Percentiles rank a stretch among this genome's conserved stretches.
Evolutionary conservation across 202 grass and related monocot genomes (phyloP).

Genomic region (Brachypodium distachyon): DNA sequence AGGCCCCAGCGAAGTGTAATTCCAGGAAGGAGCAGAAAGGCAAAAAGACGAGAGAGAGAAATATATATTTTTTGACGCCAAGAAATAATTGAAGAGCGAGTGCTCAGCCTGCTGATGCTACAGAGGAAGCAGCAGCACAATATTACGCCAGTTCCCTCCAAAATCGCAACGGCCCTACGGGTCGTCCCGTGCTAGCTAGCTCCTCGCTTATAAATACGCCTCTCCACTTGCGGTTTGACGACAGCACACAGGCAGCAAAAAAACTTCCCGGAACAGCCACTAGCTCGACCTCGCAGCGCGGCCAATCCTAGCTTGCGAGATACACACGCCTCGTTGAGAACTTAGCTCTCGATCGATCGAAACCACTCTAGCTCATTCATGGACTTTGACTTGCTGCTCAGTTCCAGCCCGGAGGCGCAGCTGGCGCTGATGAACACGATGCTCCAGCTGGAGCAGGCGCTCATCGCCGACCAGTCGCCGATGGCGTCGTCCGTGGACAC

Average conservation of each 20-base stretch:
- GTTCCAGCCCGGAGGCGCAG: conserved; percentile 55
- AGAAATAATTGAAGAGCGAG: not conserved
- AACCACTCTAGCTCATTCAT: not conserved
- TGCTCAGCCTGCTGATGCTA: conserved; percentile 5
- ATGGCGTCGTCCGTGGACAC: not conserved
- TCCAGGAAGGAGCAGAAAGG: conserved; percentile 29
- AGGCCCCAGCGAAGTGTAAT: not conserved
- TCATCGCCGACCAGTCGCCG: conserved; percentile 34
- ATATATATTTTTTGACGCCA: too few species aligned
- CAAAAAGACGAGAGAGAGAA: not conserved
- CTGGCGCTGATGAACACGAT: conserved; percentile 76
- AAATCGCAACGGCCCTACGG: not conserved
- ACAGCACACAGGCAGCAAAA: conserved; percentile 12
- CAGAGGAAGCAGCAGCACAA: conserved; percentile 21
- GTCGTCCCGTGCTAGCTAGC: not conserved
- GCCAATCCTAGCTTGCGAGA: not conserved
- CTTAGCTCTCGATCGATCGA: not conserved
- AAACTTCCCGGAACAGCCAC: conserved; percentile 28
- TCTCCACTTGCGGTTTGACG: conserved; percentile 12
- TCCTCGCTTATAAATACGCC: conserved; percentile 39
- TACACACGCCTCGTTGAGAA: not conserved
- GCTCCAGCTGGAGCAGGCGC: conserved; percentile 64
- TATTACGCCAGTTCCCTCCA: conserved; percentile 10
- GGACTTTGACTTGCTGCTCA: conserved; percentile 54
- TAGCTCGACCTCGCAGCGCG: not conserved